Evolutionary conservation across 2,329 filamentous ascomycete species (phyloP).

Genomic region (Nectriaceae sp.): DNA sequence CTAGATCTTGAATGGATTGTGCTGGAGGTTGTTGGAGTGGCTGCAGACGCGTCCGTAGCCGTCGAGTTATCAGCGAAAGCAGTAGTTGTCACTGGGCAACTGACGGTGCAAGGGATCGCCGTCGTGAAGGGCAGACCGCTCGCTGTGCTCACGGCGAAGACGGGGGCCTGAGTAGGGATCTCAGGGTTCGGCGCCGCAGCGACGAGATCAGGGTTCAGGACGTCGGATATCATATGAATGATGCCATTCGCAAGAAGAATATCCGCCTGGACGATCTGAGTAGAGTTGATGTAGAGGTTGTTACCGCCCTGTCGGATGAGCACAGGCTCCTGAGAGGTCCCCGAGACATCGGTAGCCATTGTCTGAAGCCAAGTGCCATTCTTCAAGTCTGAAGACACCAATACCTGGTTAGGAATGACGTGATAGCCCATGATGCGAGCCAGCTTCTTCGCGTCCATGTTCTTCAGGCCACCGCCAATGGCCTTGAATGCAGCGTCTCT

Average conservation of each 20-base stretch:
- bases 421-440: slow-evolving; percentile 63
- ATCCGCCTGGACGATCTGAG: slow-evolving; percentile 53
- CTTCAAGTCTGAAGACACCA: slow-evolving; percentile 49
- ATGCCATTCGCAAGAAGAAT: slow-evolving; percentile 59
- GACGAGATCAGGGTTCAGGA: slow-evolving; percentile 46
- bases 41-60: slow-evolving; percentile 19
- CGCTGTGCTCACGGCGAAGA: slow-evolving; percentile 53
- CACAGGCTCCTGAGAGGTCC: slow-evolving; percentile 38
- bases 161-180: slow-evolving; percentile 46
- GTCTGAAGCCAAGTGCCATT: slow-evolving; percentile 33
- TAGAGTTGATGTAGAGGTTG: slow-evolving; percentile 54
- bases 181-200: slow-evolving; percentile 39
- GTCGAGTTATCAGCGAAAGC: slow-evolving; percentile 11
- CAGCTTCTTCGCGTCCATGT: slow-evolving; percentile 49
- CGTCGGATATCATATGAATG: slow-evolving; percentile 58
- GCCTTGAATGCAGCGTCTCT: slow-evolving; percentile 59
- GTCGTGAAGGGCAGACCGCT: slow-evolving; percentile 42
- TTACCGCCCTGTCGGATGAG: slow-evolving; percentile 42
- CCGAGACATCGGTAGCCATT: slow-evolving; percentile 41
- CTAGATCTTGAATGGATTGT: slow-evolving; percentile 23
- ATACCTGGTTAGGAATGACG: slow-evolving; percentile 56
- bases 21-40: slow-evolving; percentile 19
- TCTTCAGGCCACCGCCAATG: slow-evolving; percentile 53
- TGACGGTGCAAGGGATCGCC: slow-evolving; percentile 43
- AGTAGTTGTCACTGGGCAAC: slow-evolving; percentile 39